Percentiles rank a stretch among this genome's conserved stretches.
Evolutionary conservation across 2,329 filamentous ascomycete genomes (phyloP).

Genomic region (Cladobotryum mycophilum): DNA sequence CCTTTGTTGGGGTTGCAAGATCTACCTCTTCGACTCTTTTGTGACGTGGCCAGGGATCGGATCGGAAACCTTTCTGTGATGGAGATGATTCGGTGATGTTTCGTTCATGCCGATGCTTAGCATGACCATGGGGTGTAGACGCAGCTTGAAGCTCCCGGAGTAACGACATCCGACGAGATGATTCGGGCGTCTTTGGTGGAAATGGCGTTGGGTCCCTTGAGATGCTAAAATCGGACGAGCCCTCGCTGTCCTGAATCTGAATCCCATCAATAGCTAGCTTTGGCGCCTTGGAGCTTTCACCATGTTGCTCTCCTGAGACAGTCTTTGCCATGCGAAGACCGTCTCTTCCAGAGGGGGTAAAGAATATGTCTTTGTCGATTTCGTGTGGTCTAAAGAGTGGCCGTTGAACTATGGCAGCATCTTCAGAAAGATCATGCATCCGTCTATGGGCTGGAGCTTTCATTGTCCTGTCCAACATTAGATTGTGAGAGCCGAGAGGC

Average conservation of each 20-base stretch:
- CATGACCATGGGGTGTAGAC: background rate
- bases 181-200: background rate
- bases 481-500: background rate
- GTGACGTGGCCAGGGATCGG: background rate
- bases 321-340: background rate
- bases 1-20: background rate
- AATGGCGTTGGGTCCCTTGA: background rate
- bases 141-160: background rate
- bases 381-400: background rate
- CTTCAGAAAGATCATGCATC: background rate
- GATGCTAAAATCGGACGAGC: background rate
- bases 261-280: background rate
- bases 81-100: background rate
- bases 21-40: background rate
- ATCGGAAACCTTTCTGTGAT: background rate
- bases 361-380: conserved; percentile 3
- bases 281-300: background rate
- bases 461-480: background rate
- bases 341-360: background rate
- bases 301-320: too few relatives aligned
- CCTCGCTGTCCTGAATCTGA: background rate
- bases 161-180: background rate
- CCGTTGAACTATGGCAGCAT: background rate
- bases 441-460: background rate
- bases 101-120: background rate